These are phyloP conservation scores for Aspergillus thermomutatus DNA, from an alignment of 2,329 filamentous ascomycete genomes.

Conservation along the genomic window DNA sequence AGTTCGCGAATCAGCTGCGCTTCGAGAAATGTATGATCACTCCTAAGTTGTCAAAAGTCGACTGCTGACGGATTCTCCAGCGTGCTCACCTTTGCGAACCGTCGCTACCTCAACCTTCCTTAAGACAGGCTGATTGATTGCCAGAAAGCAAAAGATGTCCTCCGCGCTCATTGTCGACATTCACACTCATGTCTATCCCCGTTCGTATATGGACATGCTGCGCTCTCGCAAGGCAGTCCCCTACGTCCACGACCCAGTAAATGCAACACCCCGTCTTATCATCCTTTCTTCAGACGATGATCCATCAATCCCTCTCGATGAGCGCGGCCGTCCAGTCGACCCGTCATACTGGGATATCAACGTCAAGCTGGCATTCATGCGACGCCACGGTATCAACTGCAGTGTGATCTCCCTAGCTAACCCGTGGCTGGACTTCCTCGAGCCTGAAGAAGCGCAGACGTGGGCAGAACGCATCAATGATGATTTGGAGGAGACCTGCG, in stretches of 20 bases:
- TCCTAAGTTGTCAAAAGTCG: background rate
- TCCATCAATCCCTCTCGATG: slow-evolving; percentile 33
- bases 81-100: background rate
- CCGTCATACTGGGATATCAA: slow-evolving; percentile 76
- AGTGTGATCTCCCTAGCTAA: slow-evolving; percentile 89
- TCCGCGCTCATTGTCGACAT: slow-evolving; percentile 53
- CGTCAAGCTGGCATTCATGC: slow-evolving; percentile 84
- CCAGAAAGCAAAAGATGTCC: slow-evolving; percentile 5
- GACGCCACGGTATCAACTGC: slow-evolving; percentile 73
- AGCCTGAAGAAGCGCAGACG: slow-evolving; percentile 55
- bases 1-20: background rate
- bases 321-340: slow-evolving; percentile 76
- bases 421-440: slow-evolving; percentile 87
- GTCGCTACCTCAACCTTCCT: background rate
- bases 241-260: slow-evolving; percentile 42
- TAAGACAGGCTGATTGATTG: background rate
- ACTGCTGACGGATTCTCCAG: background rate
- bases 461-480: slow-evolving; percentile 70
- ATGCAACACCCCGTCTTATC: slow-evolving; percentile 40
- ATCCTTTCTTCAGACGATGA: slow-evolving; percentile 48
- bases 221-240: slow-evolving; percentile 48
- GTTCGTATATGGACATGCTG: slow-evolving; percentile 57
- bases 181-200: slow-evolving; percentile 63
- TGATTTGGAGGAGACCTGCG: slow-evolving; percentile 72
- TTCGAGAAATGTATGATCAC: background rate